Percentiles rank a stretch among this genome's conserved stretches.
phyloP scores from a whole-genome alignment of 371 early-diverging fungal species.

The Mucor mucedo region DNA sequence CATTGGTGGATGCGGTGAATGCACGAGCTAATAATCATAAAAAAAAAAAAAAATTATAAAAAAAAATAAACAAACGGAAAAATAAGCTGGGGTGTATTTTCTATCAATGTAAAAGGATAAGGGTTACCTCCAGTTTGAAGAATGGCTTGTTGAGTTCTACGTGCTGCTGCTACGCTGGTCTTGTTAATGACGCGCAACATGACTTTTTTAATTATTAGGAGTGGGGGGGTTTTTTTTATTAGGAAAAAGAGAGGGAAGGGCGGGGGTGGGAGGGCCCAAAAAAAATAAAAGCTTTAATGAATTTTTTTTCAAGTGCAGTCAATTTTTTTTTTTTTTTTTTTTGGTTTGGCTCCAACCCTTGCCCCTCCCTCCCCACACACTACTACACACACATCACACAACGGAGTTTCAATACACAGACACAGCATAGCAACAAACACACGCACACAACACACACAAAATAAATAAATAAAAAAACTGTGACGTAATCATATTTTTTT shows the following conservation, averaged over 20 bases:
- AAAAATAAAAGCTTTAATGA: too few species aligned
- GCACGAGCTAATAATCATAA: constrained; percentile 44
- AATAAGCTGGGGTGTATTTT: background rate
- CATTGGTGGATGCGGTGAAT: constrained; percentile 58
- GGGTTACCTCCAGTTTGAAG: constrained; percentile 46
- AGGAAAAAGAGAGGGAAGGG: constrained; percentile 15
- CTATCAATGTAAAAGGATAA: background rate
- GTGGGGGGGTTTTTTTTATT: constrained; percentile 35
- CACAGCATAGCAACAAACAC: too few species aligned
- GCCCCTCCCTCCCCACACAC: too few species aligned
- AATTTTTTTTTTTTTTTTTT: too few species aligned
- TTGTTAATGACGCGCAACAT: constrained; percentile 62
- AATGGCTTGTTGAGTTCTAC: constrained; percentile 52
- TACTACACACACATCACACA: too few species aligned
- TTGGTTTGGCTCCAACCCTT: too few species aligned
- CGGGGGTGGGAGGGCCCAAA: background rate
- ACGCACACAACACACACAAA: background rate
- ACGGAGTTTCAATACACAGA: too few species aligned
- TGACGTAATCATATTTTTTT: constrained; percentile 1
- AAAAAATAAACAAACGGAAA: constrained; percentile 10
- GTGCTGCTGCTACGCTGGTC: constrained; percentile 50
- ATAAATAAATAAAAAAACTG: constrained; percentile 7
- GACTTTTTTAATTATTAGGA: constrained; percentile 20
- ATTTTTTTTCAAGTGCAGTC: too few species aligned
- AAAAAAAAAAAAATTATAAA: constrained; percentile 6